Base-by-base conservation (phyloP, 768 basidiomycete species). In the Mycena venus region DNA sequence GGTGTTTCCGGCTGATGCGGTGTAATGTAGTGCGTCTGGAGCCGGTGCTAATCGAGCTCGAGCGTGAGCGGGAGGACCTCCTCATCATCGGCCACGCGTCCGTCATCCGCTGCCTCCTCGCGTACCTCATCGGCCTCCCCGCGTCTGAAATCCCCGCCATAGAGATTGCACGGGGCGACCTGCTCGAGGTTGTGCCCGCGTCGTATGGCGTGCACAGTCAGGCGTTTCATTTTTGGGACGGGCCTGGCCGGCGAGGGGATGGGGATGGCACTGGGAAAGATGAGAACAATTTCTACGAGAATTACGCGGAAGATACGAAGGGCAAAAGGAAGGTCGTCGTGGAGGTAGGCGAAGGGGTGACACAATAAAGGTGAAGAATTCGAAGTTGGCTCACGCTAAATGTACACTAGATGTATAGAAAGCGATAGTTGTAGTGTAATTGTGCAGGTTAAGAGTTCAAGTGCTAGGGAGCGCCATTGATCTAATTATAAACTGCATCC, bases 141-240 rank as follows among this genome's bases (percentile, higher is more conserved):
- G 96, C 98, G 0, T 94, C 94, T 31, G 98, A 99, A 82, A 98
- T 99, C 55, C 98, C 98, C 0, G 97, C 96, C 1, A 98, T 99
- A 66, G 98, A 99, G 83, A 94, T 99, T 78, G 96, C 98, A 42
- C 91, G 98, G 15, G 98, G 98, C 0, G 98, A 99, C 81, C 86
- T 99, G n/a, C 89, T 99, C 44, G 98, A 99, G 82, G 94, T 96
- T 60, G 91, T 95, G 0, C 95, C 95, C 2, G 93, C 95, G 12
- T 95, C 93, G 8, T 96, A 96, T 76, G 97, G 97, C 12, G 97
- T 98, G 53, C 93, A 95, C 74, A 94, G 93, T 73, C 93, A 96
- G 77, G 95, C 96, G 10, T 96, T 93, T 83, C 95, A 96, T 82
- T 96, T 96, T 84, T 96, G 95, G 95, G 95, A 95, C 76, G 95